phyloP scores from a whole-genome alignment of 768 basidiomycete genomes.

The Suillus ampliporus region DNA sequence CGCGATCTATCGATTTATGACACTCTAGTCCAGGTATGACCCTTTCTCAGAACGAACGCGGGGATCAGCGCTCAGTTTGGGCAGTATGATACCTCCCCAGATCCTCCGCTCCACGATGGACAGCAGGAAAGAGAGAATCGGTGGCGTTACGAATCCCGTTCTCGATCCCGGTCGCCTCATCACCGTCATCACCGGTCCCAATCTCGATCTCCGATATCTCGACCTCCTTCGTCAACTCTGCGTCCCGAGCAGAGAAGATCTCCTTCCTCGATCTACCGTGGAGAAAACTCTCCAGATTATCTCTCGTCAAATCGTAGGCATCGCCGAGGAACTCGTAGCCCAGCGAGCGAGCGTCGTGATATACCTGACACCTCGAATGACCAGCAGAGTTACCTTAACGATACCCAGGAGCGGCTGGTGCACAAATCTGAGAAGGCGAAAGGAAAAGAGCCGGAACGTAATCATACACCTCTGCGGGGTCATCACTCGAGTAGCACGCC shows the following conservation, averaged over 20 bases:
- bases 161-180: conserved; percentile 25
- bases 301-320: conserved; percentile 6
- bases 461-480: background rate
- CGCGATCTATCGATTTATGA: conserved; percentile 86
- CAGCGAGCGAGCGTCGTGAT: conserved; percentile 8
- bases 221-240: conserved; percentile 1
- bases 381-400: background rate
- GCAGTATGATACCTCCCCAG: conserved; percentile 64
- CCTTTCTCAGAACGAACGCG: background rate
- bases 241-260: conserved; percentile 16
- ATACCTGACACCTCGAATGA: background rate
- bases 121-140: conserved; percentile 29
- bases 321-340: conserved; percentile 12
- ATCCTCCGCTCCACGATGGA: conserved; percentile 43
- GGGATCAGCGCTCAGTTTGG: conserved; percentile 17
- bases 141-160: conserved; percentile 36
- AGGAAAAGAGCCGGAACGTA: background rate
- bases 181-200: conserved; percentile 33
- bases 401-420: background rate
- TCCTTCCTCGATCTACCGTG: conserved; percentile 3
- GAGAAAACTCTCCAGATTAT: conserved; percentile 16
- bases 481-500: background rate
- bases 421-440: background rate
- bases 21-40: conserved; percentile 71
- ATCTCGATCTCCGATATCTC: conserved; percentile 21